A percentile compares a stretch with the other conserved stretches of the same genome.
phyloP scores from a whole-genome alignment of 2,329 filamentous ascomycete genomes.

The Hypocreales sp. region DNA sequence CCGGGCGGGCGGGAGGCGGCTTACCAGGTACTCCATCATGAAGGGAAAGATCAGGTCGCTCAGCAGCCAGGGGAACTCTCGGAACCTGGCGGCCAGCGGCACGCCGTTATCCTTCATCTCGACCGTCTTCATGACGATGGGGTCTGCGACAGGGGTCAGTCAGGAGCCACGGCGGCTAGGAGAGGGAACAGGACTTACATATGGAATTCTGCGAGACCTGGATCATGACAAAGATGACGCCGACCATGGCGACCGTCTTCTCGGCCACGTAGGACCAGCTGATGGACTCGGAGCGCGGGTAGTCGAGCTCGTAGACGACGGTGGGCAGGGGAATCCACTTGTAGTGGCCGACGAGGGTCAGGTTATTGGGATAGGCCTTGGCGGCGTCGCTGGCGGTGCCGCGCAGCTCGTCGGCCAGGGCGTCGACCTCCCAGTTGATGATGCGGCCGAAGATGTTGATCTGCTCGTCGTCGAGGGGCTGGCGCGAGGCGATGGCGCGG shows the following conservation, averaged over 20 bases:
- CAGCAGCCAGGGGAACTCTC: constrained; percentile 60
- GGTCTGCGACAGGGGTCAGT: constrained; percentile 25
- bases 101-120: constrained; percentile 52
- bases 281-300: constrained; percentile 51
- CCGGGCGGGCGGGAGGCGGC: constrained; percentile 1
- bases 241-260: constrained; percentile 54
- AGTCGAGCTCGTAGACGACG: constrained; percentile 65
- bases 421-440: constrained; percentile 50
- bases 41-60: constrained; percentile 64
- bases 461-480: constrained; percentile 45
- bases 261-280: constrained; percentile 64
- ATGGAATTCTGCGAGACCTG: constrained; percentile 63
- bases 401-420: constrained; percentile 46
- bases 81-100: constrained; percentile 43
- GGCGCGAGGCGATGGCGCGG: constrained; percentile 42
- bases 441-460: constrained; percentile 47
- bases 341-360: constrained; percentile 48
- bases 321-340: constrained; percentile 65
- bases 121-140: constrained; percentile 52
- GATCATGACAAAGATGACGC: constrained; percentile 64
- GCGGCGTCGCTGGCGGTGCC: constrained; percentile 38
- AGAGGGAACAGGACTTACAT: constrained; percentile 20
- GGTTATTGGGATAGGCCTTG: constrained; percentile 51
- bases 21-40: constrained; percentile 56
- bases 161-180: neutral